Evolutionary conservation across 1,284 basidiomycete genomes (phyloP).

Genomic region (Fomitopsis pinicola): DNA sequence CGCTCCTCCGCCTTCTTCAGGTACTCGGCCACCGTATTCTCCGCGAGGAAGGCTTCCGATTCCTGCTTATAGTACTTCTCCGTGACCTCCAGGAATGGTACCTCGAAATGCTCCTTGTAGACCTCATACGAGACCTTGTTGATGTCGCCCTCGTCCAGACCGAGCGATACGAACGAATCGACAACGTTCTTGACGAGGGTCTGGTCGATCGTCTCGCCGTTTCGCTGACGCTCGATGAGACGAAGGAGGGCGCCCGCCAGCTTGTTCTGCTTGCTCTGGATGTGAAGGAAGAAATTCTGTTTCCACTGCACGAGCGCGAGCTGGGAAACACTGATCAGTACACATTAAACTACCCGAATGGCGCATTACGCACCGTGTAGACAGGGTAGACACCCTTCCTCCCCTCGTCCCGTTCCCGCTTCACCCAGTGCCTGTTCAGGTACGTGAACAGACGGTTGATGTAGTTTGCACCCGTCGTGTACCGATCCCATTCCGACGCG

Average conservation of each 20-base stretch:
- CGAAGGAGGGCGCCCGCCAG: slow-evolving; percentile 87
- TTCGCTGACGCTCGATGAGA: slow-evolving; percentile 90
- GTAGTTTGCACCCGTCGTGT: slow-evolving; percentile 95
- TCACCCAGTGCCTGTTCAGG: slow-evolving; percentile 99
- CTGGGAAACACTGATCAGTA: slow-evolving; percentile 35
- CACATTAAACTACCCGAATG: neutral
- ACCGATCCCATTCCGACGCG: slow-evolving; percentile 91
- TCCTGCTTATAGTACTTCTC: slow-evolving; percentile 91
- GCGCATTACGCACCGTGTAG: slow-evolving; percentile 75
- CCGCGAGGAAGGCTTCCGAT: slow-evolving; percentile 85
- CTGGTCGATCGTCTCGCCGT: slow-evolving; percentile 93
- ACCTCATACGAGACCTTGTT: slow-evolving; percentile 93
- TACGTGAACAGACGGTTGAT: slow-evolving; percentile 96
- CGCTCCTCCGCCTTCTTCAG: slow-evolving; percentile 95
- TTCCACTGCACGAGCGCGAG: slow-evolving; percentile 97
- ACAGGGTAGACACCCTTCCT: slow-evolving; percentile 93
- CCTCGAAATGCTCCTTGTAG: slow-evolving; percentile 91
- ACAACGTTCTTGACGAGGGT: slow-evolving; percentile 94
- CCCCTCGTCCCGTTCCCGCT: slow-evolving; percentile 97
- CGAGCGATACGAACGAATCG: slow-evolving; percentile 95
- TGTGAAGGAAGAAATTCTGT: slow-evolving; percentile 83
- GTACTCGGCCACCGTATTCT: slow-evolving; percentile 94
- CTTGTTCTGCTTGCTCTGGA: slow-evolving; percentile 79
- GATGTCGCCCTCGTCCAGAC: slow-evolving; percentile 87
- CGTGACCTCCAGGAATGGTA: slow-evolving; percentile 85